Percentiles rank a stretch among this genome's conserved stretches.
phyloP scores from a whole-genome alignment of 495 filamentous ascomycete species.

The Barbatosphaeria neglecta region DNA sequence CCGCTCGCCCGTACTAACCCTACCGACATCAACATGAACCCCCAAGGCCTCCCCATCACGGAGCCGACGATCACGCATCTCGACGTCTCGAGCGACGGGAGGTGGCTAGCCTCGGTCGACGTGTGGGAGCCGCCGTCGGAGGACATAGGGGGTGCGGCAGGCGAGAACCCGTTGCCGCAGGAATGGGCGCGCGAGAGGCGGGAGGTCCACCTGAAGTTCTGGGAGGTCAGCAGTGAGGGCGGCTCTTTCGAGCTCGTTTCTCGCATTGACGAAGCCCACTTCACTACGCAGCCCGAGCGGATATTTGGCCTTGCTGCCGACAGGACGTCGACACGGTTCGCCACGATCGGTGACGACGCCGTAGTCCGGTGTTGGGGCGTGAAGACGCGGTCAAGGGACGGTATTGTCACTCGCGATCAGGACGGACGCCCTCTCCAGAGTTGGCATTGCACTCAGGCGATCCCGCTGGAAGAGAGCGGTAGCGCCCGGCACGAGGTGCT shows the following conservation, averaged over 20 bases:
- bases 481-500: slow-evolving; percentile 24
- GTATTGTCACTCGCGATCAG: slow-evolving; percentile 42
- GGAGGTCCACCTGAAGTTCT: slow-evolving; percentile 84
- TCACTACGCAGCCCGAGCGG: slow-evolving; percentile 33
- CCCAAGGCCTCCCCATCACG: slow-evolving; percentile 51
- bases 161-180: slow-evolving; percentile 18
- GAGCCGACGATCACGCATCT: slow-evolving; percentile 68
- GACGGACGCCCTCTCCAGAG: slow-evolving; percentile 43
- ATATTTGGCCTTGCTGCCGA: slow-evolving; percentile 62
- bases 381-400: slow-evolving; percentile 50
- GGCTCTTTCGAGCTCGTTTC: slow-evolving; percentile 62
- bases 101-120: slow-evolving; percentile 87
- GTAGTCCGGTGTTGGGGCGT: slow-evolving; percentile 68
- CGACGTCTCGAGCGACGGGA: slow-evolving; percentile 61
- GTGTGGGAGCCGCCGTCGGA: slow-evolving; percentile 65
- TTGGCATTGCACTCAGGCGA: slow-evolving; percentile 58
- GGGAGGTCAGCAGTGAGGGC: slow-evolving; percentile 57
- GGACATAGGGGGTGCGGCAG: slow-evolving; percentile 42
- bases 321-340: slow-evolving; percentile 56
- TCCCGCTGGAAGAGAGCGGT: slow-evolving; percentile 40
- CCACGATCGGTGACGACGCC: slow-evolving; percentile 72
- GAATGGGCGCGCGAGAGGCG: slow-evolving; percentile 32
- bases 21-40: slow-evolving; percentile 64
- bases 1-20: slow-evolving; percentile 78
- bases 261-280: slow-evolving; percentile 74